Percentiles rank a stretch among this genome's conserved stretches.
These are phyloP conservation scores for Chlorophyllum brunneum DNA, from an alignment of 768 basidiomycete genomes.

Conservation along the genomic window DNA sequence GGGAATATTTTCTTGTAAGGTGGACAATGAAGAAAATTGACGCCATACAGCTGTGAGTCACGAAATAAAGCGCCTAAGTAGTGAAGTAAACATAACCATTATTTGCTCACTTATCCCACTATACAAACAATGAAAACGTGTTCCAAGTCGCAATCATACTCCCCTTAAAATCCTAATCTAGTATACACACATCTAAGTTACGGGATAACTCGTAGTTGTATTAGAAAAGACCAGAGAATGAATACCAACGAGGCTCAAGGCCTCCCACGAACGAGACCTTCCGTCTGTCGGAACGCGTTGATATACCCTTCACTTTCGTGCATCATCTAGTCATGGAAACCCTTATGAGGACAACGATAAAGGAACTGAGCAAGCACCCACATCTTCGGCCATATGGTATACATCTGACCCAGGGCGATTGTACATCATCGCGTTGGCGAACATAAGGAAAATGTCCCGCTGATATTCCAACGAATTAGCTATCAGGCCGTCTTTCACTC, in stretches of 20 bases:
- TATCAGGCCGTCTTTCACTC: conserved; percentile 80
- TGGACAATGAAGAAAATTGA: not conserved
- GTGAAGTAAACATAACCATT: conserved; percentile 13
- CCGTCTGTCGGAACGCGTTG: conserved; percentile 67
- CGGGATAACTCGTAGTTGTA: not conserved
- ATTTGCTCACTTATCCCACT: conserved; percentile 8
- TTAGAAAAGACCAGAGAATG: not conserved
- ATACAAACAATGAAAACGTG: conserved; percentile 14
- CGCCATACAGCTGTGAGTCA: conserved; percentile 11
- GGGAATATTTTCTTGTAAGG: not conserved
- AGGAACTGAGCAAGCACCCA: conserved; percentile 33
- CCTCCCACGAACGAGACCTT: conserved; percentile 47
- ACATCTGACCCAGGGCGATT: conserved; percentile 85
- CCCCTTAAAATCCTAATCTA: not conserved
- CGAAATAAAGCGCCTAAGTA: not conserved
- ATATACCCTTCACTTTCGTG: conserved; percentile 30
- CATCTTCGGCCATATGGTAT: conserved; percentile 89
- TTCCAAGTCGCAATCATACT: not conserved
- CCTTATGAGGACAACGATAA: not conserved
- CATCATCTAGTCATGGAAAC: conserved; percentile 25
- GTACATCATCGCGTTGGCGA: conserved; percentile 97
- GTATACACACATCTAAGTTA: not conserved
- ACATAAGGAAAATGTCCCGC: conserved; percentile 89
- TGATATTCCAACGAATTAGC: conserved; percentile 83
- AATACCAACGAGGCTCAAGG: conserved; percentile 4